These are phyloP conservation scores for Saccharomyces paradoxus DNA, from an alignment of 805 yeast species.

Conservation along the genomic window DNA sequence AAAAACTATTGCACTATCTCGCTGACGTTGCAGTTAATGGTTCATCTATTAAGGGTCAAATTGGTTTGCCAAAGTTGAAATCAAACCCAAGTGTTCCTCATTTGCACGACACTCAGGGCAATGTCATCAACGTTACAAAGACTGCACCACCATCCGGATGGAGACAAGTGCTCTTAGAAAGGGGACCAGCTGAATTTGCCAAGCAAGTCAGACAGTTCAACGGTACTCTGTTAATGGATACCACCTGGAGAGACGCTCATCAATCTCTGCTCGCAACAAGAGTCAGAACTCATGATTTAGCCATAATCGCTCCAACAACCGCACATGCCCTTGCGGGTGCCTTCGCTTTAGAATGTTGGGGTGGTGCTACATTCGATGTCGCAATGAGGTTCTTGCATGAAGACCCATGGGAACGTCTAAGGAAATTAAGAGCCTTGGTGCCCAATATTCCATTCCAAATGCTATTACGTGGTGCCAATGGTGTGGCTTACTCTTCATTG, in stretches of 20 bases:
- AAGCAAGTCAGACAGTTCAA: constrained; percentile 69
- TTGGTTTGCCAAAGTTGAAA: constrained; percentile 76
- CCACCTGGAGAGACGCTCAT: constrained; percentile 99
- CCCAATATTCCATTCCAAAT: constrained; percentile 98
- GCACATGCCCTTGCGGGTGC: constrained; percentile 83
- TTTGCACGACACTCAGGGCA: constrained; percentile 54
- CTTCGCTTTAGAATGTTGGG: constrained; percentile 98
- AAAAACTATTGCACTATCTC: constrained; percentile 76
- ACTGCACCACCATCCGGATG: constrained; percentile 66
- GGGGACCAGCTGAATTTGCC: constrained; percentile 86
- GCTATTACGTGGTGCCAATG: constrained; percentile 97
- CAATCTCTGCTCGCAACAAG: constrained; percentile 96
- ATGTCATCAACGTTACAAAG: constrained; percentile 46
- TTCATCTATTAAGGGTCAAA: constrained; percentile 87
- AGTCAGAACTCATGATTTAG: constrained; percentile 84
- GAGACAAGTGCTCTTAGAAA: constrained; percentile 74
- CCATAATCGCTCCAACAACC: constrained; percentile 86
- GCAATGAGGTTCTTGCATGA: constrained; percentile 95
- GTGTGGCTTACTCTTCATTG: constrained; percentile 92
- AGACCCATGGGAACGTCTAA: constrained; percentile 95
- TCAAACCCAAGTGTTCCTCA: constrained; percentile 68
- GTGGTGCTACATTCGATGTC: constrained; percentile 98
- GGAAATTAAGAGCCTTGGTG: constrained; percentile 74
- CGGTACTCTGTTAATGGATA: constrained; percentile 90
- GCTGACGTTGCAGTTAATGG: constrained; percentile 94